Evolutionary conservation across 208 protist genomes (phyloP).

Genomic region (Vickermania ingenoplastis): DNA sequence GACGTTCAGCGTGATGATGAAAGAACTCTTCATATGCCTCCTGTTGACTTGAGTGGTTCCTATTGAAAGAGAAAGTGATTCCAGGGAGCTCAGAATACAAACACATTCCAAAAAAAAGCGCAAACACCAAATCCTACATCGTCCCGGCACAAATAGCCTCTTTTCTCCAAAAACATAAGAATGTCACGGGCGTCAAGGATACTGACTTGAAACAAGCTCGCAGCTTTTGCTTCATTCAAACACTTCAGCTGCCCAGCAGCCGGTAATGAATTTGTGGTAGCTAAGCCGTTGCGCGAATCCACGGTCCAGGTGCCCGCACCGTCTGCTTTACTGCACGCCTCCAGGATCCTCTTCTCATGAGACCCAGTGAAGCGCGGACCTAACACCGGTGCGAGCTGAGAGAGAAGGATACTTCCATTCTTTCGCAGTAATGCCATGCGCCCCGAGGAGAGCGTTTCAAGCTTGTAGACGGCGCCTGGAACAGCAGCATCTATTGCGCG

Average conservation of each 20-base stretch:
- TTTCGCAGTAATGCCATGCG: constrained; percentile 61
- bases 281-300: constrained; percentile 1
- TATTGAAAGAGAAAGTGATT: too few species aligned
- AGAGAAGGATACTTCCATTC: constrained; percentile 42
- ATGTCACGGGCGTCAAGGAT: constrained; percentile 49
- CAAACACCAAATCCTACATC: constrained; percentile 59
- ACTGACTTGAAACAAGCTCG: constrained; percentile 36
- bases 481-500: constrained; percentile 27
- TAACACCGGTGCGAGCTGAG: constrained; percentile 29
- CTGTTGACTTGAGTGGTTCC: too few species aligned
- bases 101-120: constrained; percentile 82
- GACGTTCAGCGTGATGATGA: too few species aligned
- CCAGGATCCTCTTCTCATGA: not conserved
- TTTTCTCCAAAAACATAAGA: constrained; percentile 27
- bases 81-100: too few species aligned
- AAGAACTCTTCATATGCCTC: too few species aligned
- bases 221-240: constrained; percentile 57
- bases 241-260: constrained; percentile 19
- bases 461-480: constrained; percentile 25
- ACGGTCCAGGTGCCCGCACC: not conserved
- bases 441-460: constrained; percentile 59
- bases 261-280: constrained; percentile 30
- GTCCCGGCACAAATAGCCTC: constrained; percentile 60
- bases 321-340: too few species aligned
- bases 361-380: constrained; percentile 39